These are phyloP conservation scores for Suillus weaverae DNA, from an alignment of 768 basidiomycete genomes.

Conservation along the genomic window DNA sequence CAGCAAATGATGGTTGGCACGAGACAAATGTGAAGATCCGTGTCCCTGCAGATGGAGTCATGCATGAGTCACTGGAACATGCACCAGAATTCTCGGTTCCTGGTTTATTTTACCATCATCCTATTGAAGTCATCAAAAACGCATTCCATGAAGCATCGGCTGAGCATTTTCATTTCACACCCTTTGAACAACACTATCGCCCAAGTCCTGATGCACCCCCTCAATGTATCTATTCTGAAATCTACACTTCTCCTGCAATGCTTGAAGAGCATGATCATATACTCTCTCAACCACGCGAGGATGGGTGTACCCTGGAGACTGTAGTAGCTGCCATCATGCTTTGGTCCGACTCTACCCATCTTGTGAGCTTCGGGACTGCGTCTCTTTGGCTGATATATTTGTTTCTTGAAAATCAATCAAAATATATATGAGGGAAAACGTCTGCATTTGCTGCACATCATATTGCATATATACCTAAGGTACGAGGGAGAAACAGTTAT, in stretches of 20 bases:
- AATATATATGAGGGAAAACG: slow-evolving; percentile 10
- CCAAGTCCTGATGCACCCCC: slow-evolving; percentile 3
- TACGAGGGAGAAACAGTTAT: not conserved
- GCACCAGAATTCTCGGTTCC: slow-evolving; percentile 21
- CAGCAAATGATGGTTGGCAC: slow-evolving; percentile 5
- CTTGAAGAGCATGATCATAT: slow-evolving; percentile 11
- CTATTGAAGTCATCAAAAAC: slow-evolving; percentile 24
- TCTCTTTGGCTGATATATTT: slow-evolving; percentile 17
- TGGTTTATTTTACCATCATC: slow-evolving; percentile 28
- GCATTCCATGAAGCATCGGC: slow-evolving; percentile 23
- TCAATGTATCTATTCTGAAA: slow-evolving; percentile 21
- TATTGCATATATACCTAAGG: slow-evolving; percentile 22
- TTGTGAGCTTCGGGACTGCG: slow-evolving; percentile 19
- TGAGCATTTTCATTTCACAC: slow-evolving; percentile 16
- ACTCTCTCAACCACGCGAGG: no score
- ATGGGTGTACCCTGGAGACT: slow-evolving; percentile 13
- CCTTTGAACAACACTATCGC: slow-evolving; percentile 14
- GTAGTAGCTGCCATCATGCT: slow-evolving; percentile 24
- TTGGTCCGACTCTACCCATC: slow-evolving; percentile 27
- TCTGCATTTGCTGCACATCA: slow-evolving; percentile 18
- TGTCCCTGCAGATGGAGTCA: slow-evolving; percentile 7
- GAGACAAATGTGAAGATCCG: slow-evolving; percentile 12
- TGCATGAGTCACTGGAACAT: not conserved
- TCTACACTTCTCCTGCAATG: slow-evolving; percentile 23
- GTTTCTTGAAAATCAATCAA: slow-evolving; percentile 8